phyloP scores from a whole-genome alignment of 257 asterid genomes.

The Solanum stenotomum region DNA sequence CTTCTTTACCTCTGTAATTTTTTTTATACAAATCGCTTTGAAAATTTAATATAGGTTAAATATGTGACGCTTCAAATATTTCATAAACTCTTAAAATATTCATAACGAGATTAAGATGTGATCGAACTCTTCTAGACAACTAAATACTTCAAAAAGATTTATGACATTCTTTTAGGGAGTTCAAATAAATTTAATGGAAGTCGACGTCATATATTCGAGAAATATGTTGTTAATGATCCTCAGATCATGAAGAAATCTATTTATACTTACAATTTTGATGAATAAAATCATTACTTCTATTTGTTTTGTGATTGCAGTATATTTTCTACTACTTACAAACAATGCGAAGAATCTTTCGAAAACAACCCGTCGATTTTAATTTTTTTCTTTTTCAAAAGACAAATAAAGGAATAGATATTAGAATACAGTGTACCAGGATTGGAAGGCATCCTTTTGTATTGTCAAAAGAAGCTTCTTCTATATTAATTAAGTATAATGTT shows the following conservation, averaged over 20 bases:
- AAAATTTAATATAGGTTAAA: no score
- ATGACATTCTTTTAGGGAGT: no score
- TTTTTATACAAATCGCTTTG: neutral
- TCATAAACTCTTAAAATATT: no score
- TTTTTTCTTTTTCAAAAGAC: neutral
- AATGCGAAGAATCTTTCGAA: neutral
- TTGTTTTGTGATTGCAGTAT: no score
- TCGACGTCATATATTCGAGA: no score
- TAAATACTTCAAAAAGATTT: no score
- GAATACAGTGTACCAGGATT: conserved; percentile 37
- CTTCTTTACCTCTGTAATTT: neutral
- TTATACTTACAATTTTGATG: no score
- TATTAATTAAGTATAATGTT: neutral
- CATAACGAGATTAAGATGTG: neutral
- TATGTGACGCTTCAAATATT: no score
- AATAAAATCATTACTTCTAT: no score
- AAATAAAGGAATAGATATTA: conserved; percentile 7
- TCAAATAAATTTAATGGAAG: no score
- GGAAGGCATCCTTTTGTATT: neutral
- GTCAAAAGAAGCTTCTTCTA: neutral
- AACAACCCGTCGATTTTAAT: neutral
- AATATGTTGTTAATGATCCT: fast-evolving
- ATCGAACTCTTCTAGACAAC: neutral
- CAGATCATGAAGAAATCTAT: neutral
- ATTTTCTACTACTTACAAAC: no score